Evolutionary conservation across 176 grass and related monocot species (phyloP), one percentile per base, ranked within the genome.

Genomic region (Ensete ventricosum): DNA sequence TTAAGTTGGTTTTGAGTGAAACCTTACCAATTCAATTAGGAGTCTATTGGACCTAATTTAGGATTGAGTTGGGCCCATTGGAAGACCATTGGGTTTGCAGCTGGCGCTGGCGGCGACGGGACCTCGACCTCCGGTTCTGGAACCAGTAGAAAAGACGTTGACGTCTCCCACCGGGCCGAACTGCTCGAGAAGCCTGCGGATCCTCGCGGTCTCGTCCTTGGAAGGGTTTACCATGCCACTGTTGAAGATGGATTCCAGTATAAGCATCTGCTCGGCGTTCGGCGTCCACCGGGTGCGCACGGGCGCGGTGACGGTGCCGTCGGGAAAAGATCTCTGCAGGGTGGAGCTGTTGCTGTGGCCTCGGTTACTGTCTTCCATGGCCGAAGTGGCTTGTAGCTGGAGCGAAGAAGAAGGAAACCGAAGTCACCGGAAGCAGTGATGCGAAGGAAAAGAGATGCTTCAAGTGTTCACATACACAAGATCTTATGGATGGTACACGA

Each of bases 121-220:
- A 92, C 79, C 92, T 83, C 48, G 92, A 96, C 27, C 89, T 82
- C 62, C 89, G 82, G 81, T 96, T 96, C 72, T 96, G 92, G 81
- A 96, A 96, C 92, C 92, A 96, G 83, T 96, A 96, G 82, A n/a
- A n/a, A 96, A 96, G 52, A 96, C 87, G 83, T 92, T 96, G 58
- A 89, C 92, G 83, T 96, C 92, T 1, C 89, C 92, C 52, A 92
- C 92, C 11, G 92, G 78, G 50, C 92, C 89, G 55, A 92, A 92
- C 22, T 84, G 79, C 81, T 92, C 92, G 23, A 92, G 92, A 51
- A 96, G 85, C 85, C 88, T 96, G 53, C 92, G 89, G 81, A 96
- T 96, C 78, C 84, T 84, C 78, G 92, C 89, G 1, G 92, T 86
- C 79, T 96, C 92, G 60, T 96, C 92, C 78, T 92, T 96, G n/a